Evolutionary conservation across 345 rosid species (phyloP), one percentile per base, ranked within the genome.

Genomic region (Litchi chinensis): DNA sequence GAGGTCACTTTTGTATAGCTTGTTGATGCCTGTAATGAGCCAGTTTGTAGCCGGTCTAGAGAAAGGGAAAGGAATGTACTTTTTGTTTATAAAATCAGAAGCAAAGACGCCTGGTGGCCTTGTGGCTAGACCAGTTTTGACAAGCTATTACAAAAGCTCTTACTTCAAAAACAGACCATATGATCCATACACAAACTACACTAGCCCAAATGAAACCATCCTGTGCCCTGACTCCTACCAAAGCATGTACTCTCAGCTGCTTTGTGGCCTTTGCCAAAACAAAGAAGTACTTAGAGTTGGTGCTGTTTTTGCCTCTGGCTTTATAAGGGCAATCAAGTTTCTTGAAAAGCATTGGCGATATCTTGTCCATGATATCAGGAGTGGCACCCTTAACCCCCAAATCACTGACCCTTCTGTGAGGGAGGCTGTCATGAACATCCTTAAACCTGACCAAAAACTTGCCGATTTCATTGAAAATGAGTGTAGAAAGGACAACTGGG

Each of bases 301-400:
- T 10, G 96, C 96, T 68, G 91, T 92, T 62, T 92, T 92, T 40
- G 96, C 96, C 83, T 92, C 96, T 74, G 96, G 93, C 40, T 92
- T 92, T 88, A 90, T 92, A 77, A 82, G 94, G 74, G 94, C 96
- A 37, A 90, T 92, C 84, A 85, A 86, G 40, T 92, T 92, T 83
- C 93, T 92, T 44, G 93, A 92, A 83, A 92, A 89, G 59, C 91
- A 83, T 64, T 92, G 96, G 96, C 82, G 79, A 67, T 41, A 72
- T 48, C 79, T 92, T 28, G 84, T 72, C 50, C 62, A 77, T 73
- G 94, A 92, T 74, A 86, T 92, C 48, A 80, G 91, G 74, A 83
- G 82, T 11, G 94, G 96, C 66, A 79, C 86, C 46, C 41, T 90
- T 73, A 82, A 70, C 82, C 63, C 93, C 18, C 87, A 79, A 74